Conservation (phyloP, 1,139 yeast genomes). For the Arxiozyma telluris region DNA sequence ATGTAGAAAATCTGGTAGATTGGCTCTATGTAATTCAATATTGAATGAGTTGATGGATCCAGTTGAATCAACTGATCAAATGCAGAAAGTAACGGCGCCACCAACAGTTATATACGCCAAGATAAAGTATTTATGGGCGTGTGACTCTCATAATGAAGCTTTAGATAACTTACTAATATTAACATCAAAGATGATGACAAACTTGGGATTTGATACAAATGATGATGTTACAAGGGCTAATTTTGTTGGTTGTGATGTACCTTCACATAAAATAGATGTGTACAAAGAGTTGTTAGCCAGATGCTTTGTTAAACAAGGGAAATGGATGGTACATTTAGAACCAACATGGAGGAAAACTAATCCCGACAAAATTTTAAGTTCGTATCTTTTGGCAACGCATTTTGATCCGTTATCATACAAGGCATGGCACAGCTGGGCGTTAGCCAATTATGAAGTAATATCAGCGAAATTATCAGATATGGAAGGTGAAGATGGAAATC, state of each 20-base stretch:
- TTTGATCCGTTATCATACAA: slow-evolving; percentile 92
- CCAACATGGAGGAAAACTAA: slow-evolving; percentile 63
- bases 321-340: slow-evolving; percentile 86
- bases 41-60: slow-evolving; percentile 63
- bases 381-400: slow-evolving; percentile 87
- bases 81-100: slow-evolving; percentile 64
- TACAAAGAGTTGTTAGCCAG: slow-evolving; percentile 85
- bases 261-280: slow-evolving; percentile 72
- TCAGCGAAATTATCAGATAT: slow-evolving; percentile 46
- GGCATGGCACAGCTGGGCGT: slow-evolving; percentile 99
- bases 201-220: slow-evolving; percentile 74
- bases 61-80: slow-evolving; percentile 34
- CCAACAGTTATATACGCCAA: slow-evolving; percentile 97
- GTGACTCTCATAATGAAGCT: slow-evolving; percentile 83
- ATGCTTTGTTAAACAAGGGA: slow-evolving; percentile 95
- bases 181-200: slow-evolving; percentile 84
- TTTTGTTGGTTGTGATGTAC: slow-evolving; percentile 42
- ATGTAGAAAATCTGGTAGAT: slow-evolving; percentile 87
- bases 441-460: slow-evolving; percentile 92
- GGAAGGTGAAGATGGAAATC: slow-evolving; percentile 19
- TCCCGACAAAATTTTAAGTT: slow-evolving; percentile 74
- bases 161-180: slow-evolving; percentile 78
- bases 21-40: slow-evolving; percentile 88
- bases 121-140: slow-evolving; percentile 93
- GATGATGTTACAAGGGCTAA: slow-evolving; percentile 11